Evolutionary conservation across 495 filamentous ascomycete species (phyloP).

Genomic region (Trichoderma parareesei): DNA sequence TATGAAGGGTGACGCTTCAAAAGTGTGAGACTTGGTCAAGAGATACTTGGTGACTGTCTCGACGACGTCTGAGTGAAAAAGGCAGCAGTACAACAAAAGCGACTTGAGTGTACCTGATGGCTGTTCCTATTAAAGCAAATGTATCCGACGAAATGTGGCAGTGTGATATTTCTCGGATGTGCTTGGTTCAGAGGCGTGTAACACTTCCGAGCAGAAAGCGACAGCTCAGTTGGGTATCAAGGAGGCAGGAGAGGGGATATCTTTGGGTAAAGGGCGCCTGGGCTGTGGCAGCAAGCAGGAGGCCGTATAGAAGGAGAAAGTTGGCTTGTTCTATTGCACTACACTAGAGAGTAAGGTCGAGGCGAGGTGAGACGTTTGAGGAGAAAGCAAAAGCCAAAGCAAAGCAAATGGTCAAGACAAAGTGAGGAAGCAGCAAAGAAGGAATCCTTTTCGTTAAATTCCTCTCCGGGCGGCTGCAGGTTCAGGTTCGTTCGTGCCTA

Average conservation of each 20-base stretch:
- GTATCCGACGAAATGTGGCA: background rate
- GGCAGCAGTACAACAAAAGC: background rate
- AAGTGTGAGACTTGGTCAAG: background rate
- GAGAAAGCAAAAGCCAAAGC: background rate
- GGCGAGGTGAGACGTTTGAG: background rate
- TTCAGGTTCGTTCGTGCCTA: background rate
- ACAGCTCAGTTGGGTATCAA: background rate
- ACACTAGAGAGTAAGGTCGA: constrained; percentile 1
- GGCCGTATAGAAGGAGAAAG: background rate
- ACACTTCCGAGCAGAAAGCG: background rate
- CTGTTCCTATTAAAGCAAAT: background rate
- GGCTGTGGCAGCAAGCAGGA: background rate
- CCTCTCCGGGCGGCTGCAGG: background rate
- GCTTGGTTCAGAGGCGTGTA: background rate
- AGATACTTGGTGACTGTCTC: background rate
- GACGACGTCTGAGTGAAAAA: background rate
- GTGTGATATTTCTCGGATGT: background rate
- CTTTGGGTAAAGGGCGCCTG: background rate
- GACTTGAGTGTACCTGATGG: background rate
- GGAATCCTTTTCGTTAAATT: background rate
- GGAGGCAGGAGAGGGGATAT: background rate
- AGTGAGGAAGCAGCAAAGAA: background rate
- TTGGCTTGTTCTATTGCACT: constrained; percentile 5
- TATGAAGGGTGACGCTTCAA: background rate
- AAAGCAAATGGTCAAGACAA: background rate